Base-by-base conservation (phyloP, 2,329 filamentous ascomycete species). In the Exophiala sp. region DNA sequence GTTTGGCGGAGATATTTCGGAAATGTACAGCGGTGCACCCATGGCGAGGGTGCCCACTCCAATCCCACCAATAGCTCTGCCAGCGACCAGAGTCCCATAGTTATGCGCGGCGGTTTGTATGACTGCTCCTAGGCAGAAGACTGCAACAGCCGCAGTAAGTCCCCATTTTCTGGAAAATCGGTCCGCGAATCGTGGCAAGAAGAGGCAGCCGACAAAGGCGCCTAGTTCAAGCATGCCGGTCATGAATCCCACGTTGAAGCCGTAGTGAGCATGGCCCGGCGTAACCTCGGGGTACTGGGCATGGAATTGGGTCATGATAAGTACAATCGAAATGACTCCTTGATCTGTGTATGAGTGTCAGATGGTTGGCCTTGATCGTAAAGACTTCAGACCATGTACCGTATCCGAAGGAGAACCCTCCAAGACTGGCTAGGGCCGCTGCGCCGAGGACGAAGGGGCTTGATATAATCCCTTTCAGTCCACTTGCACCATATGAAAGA, bases 261-360 rank as follows among this genome's bases (percentile, higher is more conserved):
- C 52, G 29, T 40, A 50, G 12, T 40, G 24, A 5, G 52, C 11
- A 16, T 7, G 14, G 0, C 64, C 66, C 4, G 64, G 65, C 4
- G 66, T 65, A 12, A 71, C 65, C 16, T 66, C 54, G 12, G 71
- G 69, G 58, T 72, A 76, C 1, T 59, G 60, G 0, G 65, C 50
- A 20, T 74, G 68, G 54, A 78, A 78, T 46, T 76, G 72, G 0
- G 67, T 63, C 72, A 77, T 76, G 12, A 73, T 69, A 8, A 75
- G 68, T 55, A 77, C 75, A 42, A 77, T 65, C 2, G 65, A 70
- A 46, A 73, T 72, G 21, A 76, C 72, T 20, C 73, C 72, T 57
- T 77, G 75, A 52, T 73, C 48, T 46, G 43, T 10, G 33, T 24
- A 29, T 20, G n/a, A 24, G 2, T 14, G 41, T 20, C n/a, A 21